Evolutionary conservation across 2,329 filamentous ascomycete species (phyloP).

Genomic region (Aspergillus caelatus): DNA sequence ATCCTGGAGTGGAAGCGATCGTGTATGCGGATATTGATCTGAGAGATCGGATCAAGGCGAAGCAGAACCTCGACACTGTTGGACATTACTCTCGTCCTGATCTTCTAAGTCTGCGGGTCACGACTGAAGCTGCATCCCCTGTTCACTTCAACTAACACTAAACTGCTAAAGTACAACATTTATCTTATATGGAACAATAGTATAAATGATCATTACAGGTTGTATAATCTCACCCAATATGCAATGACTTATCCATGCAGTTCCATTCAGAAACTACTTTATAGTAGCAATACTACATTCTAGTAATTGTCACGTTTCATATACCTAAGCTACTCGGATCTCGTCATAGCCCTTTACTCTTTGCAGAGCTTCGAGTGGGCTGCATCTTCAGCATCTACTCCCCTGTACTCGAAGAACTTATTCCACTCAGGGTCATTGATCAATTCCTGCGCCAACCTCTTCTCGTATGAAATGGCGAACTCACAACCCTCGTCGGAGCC

Average conservation of each 20-base stretch:
- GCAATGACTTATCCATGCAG: not conserved
- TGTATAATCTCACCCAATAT: not conserved
- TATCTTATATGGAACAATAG: not conserved
- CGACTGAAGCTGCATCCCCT: not conserved
- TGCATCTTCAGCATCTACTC: slow-evolving; percentile 30
- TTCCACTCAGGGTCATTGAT: slow-evolving; percentile 41
- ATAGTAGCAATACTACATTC: not conserved
- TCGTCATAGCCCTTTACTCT: not conserved
- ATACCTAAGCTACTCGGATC: not conserved
- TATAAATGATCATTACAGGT: not conserved
- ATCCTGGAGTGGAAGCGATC: not conserved
- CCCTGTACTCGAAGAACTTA: slow-evolving; percentile 44
- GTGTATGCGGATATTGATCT: slow-evolving; percentile 4
- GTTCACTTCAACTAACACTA: not conserved
- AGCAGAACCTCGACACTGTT: not conserved
- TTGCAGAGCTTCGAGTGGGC: not conserved
- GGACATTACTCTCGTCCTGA: slow-evolving; percentile 8
- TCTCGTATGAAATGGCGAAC: slow-evolving; percentile 41
- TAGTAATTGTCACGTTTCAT: not conserved
- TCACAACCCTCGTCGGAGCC: slow-evolving; percentile 41
- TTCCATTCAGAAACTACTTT: not conserved
- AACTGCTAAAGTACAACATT: not conserved
- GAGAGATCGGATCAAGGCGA: not conserved
- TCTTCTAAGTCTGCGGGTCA: not conserved
- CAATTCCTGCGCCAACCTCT: slow-evolving; percentile 32